phyloP scores from a whole-genome alignment of 1,284 basidiomycete genomes.

The Malassezia nana region DNA sequence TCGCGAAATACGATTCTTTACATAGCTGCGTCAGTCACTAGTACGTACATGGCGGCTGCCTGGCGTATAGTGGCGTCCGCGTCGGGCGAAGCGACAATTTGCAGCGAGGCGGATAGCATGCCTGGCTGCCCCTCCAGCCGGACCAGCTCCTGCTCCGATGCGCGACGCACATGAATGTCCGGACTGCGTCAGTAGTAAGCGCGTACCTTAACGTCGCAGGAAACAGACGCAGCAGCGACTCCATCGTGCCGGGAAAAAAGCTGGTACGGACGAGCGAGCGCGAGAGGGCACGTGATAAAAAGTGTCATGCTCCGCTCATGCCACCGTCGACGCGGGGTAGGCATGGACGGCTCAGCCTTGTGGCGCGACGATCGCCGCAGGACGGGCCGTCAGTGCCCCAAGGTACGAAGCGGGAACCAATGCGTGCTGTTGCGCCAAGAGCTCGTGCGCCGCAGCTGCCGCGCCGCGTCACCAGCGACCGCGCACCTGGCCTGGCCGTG shows the following conservation, averaged over 20 bases:
- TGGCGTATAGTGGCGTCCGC: conserved; percentile 34
- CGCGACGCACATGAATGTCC: conserved; percentile 37
- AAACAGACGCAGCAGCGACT: conserved; percentile 15
- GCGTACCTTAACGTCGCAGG: conserved; percentile 13
- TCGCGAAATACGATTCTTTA: conserved; percentile 42
- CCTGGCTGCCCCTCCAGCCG: conserved; percentile 39
- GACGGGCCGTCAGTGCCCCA: background rate
- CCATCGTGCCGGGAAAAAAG: conserved; percentile 7
- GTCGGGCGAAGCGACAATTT: conserved; percentile 30
- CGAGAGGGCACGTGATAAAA: background rate
- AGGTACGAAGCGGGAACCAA: background rate
- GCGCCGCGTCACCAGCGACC: background rate
- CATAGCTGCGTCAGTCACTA: conserved; percentile 20
- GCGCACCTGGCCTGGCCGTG: conserved; percentile 60
- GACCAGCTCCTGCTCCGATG: conserved; percentile 44
- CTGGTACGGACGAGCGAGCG: background rate
- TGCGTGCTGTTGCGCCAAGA: background rate
- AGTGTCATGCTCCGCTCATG: background rate
- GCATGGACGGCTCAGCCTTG: background rate
- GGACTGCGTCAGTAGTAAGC: conserved; percentile 16
- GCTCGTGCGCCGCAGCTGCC: background rate
- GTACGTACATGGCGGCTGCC: conserved; percentile 35
- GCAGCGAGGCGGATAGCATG: conserved; percentile 41
- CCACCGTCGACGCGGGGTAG: background rate
- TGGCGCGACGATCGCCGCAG: background rate